phyloP scores from a whole-genome alignment of 148 eudicot genomes.

The Camellia sinensis region DNA sequence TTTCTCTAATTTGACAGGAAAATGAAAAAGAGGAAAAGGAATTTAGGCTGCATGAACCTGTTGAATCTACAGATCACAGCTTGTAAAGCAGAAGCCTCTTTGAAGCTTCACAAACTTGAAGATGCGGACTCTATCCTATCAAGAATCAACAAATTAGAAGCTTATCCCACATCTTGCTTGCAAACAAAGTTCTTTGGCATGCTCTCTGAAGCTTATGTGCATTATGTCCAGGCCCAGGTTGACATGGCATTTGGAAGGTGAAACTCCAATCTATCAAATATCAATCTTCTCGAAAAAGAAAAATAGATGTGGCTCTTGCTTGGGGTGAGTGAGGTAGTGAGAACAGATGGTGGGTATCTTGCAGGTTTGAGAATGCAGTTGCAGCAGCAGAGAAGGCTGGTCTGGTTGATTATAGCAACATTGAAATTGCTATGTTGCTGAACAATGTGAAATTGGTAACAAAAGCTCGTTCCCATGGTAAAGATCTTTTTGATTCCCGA shows the following conservation, averaged over 20 bases:
- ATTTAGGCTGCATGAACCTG: not conserved
- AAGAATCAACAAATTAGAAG: slow-evolving; percentile 28
- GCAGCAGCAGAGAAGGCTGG: slow-evolving; percentile 40
- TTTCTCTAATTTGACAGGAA: not conserved
- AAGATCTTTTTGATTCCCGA: slow-evolving; percentile 36
- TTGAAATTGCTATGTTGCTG: slow-evolving; percentile 38
- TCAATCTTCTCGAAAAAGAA: not conserved
- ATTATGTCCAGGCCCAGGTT: slow-evolving; percentile 30
- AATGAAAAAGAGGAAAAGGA: not conserved
- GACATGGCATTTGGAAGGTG: slow-evolving; percentile 56
- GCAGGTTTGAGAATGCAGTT: slow-evolving; percentile 48
- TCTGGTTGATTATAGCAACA: slow-evolving; percentile 26
- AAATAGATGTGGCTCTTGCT: not conserved
- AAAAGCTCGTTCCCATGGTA: slow-evolving; percentile 37
- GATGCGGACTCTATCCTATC: slow-evolving; percentile 31
- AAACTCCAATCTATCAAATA: not conserved
- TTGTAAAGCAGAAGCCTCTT: slow-evolving; percentile 51
- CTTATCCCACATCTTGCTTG: slow-evolving; percentile 32
- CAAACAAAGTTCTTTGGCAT: slow-evolving; percentile 35
- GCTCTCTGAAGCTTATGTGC: slow-evolving; percentile 35
- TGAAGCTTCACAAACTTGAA: slow-evolving; percentile 48
- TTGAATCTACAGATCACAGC: slow-evolving; percentile 35
- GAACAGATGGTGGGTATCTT: not conserved
- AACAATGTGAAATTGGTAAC: slow-evolving; percentile 37
- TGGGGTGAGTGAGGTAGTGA: not conserved